These are phyloP conservation scores for Boletellus emodensis DNA, from an alignment of 768 basidiomycete species.

Conservation along the genomic window DNA sequence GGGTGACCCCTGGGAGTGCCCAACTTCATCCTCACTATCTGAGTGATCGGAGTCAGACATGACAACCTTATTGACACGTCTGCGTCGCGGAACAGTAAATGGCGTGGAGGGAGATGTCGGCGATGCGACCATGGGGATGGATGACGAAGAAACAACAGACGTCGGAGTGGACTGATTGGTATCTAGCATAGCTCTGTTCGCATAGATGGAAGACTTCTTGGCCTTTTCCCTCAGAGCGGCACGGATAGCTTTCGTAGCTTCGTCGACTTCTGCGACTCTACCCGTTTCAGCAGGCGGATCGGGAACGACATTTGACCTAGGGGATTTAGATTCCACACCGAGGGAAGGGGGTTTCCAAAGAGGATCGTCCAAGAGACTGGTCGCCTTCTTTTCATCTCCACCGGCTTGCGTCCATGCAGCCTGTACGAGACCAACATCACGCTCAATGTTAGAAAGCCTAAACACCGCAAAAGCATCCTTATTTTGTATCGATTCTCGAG, in stretches of 20 bases:
- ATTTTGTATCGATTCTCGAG: slow-evolving; percentile 13
- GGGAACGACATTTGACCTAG: slow-evolving; percentile 6
- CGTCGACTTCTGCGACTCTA: slow-evolving; percentile 67
- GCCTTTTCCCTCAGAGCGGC: slow-evolving; percentile 69
- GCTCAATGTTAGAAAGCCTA: slow-evolving; percentile 56
- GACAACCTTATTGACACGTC: slow-evolving; percentile 56
- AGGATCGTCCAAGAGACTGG: slow-evolving; percentile 52
- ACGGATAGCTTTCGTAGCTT: slow-evolving; percentile 64
- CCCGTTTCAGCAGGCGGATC: slow-evolving; percentile 41
- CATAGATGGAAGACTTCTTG: slow-evolving; percentile 80
- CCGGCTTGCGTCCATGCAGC: slow-evolving; percentile 66
- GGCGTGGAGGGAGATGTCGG: slow-evolving; percentile 42
- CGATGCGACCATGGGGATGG: slow-evolving; percentile 33
- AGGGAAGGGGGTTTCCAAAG: slow-evolving; percentile 44
- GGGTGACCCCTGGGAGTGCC: slow-evolving; percentile 29
- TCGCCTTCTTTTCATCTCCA: slow-evolving; percentile 61
- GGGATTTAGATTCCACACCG: slow-evolving; percentile 17
- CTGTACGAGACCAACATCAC: slow-evolving; percentile 36
- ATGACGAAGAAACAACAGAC: slow-evolving; percentile 21
- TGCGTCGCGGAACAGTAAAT: slow-evolving; percentile 41
- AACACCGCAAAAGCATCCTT: slow-evolving; percentile 49
- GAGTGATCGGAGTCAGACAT: slow-evolving; percentile 57
- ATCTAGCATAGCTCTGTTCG: slow-evolving; percentile 55
- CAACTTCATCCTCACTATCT: slow-evolving; percentile 46
- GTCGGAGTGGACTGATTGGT: slow-evolving; percentile 41